Evolutionary conservation across 176 grass and related monocot species (phyloP).

Genomic region (Aechmea fasciata): DNA sequence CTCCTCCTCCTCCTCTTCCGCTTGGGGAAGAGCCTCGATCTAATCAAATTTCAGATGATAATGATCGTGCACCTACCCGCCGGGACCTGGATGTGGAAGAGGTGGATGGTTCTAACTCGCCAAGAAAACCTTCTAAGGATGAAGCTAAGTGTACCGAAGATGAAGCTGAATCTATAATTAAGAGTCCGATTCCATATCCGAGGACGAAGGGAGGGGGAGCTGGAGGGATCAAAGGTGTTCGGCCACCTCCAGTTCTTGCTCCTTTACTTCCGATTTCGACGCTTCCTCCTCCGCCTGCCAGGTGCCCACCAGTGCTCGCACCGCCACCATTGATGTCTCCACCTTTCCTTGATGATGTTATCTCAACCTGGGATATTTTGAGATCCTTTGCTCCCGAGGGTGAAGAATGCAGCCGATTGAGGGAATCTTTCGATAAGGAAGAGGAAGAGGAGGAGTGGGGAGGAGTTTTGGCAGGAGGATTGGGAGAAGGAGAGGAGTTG

Average conservation of each 20-base stretch:
- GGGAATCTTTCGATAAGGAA: constrained; percentile 23
- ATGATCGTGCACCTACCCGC: not conserved
- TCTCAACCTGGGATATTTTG: constrained; percentile 47
- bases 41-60: no score
- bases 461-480: not conserved
- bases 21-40: no score
- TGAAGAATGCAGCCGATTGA: not conserved
- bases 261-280: not conserved
- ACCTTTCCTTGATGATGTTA: not conserved
- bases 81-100: constrained; percentile 9
- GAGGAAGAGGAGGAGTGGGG: constrained; percentile 18
- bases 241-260: constrained; percentile 50
- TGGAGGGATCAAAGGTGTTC: constrained; percentile 56
- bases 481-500: constrained; percentile 17
- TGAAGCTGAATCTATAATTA: not conserved
- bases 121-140: not conserved
- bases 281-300: constrained; percentile 3
- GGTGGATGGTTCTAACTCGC: not conserved
- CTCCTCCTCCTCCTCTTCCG: not conserved
- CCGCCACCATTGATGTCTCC: constrained; percentile 41
- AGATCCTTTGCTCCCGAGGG: constrained; percentile 39
- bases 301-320: constrained; percentile 16
- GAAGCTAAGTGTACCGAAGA: not conserved
- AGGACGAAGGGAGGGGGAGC: constrained; percentile 16
- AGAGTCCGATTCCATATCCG: not conserved